Evolutionary conservation across 2,329 filamentous ascomycete species (phyloP), one percentile per base, ranked within the genome.

Genomic region (Drechslera avenae): DNA sequence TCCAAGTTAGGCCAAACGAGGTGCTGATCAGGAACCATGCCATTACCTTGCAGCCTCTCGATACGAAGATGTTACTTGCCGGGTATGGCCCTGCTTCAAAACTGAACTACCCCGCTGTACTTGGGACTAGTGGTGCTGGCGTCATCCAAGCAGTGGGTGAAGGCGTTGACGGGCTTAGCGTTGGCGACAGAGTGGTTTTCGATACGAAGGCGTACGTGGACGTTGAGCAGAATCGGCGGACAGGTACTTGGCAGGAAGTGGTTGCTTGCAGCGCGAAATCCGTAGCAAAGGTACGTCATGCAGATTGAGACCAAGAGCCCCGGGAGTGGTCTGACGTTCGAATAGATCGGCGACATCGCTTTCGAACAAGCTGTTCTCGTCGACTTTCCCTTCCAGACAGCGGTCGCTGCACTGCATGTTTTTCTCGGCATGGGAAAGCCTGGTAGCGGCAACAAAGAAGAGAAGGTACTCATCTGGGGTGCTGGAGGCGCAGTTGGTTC

Each of bases 101-200:
- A 8, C 26, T 66, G 12, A 50, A 35, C 2, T 63, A 56, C 42
- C 59, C 58, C 8, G 54, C 54, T 10, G 30, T 62, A n/a, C 57
- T 68, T 14, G 60, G 59, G 18, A 59, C 53, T 1, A 62, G 59
- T 32, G 57, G 61, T 46, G 65, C 60, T 2, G 79, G 77, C 7
- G 63, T 76, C 0, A 66, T 81, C 16, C 75, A 80, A 56, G 77
- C 77, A 55, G 63, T 80, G 9, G 75, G 77, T 23, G 69, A 76
- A 17, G 75, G 69, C 5, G 77, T 81, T 3, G 65, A 62, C 3
- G 68, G 71, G 4, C 68, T 79, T 46, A 67, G 71, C 37, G 61
- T 75, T 3, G 80, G 79, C 13, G 73, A 80, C 41, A 66, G 75
- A 31, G 77, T 79, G 2, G 56, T 66, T 8, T 67, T 66, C 30